A percentile compares a stretch with the other conserved stretches of the same genome.
Evolutionary conservation across 345 rosid species (phyloP).

Genomic region (Eucalyptus rudis): DNA sequence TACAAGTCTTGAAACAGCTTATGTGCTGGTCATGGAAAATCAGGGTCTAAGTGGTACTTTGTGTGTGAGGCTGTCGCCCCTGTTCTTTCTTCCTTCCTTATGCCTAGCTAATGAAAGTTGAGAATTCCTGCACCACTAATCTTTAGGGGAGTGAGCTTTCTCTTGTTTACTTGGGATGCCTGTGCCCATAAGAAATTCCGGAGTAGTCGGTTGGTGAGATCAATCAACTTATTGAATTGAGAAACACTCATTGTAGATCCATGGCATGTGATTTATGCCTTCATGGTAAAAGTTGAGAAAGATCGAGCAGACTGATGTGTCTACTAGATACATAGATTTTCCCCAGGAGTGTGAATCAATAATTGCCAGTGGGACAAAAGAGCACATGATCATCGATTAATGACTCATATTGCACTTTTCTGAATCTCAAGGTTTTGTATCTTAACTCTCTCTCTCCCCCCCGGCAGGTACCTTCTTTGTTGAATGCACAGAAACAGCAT

Average conservation of each 20-base stretch:
- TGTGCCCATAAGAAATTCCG: background rate
- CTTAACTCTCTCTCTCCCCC: background rate
- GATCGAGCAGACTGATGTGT: background rate
- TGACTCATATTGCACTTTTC: background rate
- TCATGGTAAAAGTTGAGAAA: background rate
- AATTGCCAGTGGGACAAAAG: background rate
- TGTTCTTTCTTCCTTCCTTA: background rate
- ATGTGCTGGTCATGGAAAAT: background rate
- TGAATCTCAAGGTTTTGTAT: background rate
- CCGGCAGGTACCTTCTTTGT: constrained; percentile 72
- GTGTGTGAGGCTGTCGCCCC: background rate
- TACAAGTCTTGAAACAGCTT: background rate
- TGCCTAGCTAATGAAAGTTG: background rate
- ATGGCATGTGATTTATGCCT: background rate
- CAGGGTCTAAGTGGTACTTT: background rate
- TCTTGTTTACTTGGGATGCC: background rate
- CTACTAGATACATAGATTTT: background rate
- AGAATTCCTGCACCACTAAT: background rate
- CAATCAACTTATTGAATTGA: background rate
- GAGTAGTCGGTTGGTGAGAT: background rate
- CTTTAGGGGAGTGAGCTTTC: background rate
- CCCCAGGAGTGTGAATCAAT: background rate
- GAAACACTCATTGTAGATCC: background rate
- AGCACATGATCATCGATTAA: background rate
- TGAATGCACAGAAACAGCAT: constrained; percentile 93